Evolutionary conservation across 805 yeast species (phyloP), one percentile per base, ranked within the genome.

Genomic region (Crinitomyces ghanaensis): DNA sequence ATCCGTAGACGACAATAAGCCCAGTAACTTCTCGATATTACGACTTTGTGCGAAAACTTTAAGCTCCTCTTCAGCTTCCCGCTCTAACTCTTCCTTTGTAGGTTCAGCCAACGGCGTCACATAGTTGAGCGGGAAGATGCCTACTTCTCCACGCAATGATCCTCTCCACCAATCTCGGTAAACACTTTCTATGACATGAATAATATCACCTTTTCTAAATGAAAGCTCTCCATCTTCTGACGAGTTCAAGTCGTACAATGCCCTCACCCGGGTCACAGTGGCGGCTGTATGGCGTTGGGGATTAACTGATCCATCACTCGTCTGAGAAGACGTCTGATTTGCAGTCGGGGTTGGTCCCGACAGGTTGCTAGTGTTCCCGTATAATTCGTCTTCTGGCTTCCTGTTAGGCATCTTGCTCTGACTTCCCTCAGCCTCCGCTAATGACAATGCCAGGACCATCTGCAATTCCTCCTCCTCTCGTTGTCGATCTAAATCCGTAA

Each of bases 131-230:
- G 98, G 98, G 56, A 88, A 85, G 9, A 91, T 77, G 13, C 98
- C 98, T 32, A 74, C 65, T 35, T 67, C 68, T 1, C 95, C 95
- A 35, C 70, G 66, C 33, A 88, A 58, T 4, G 88, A 72, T 11
- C 98, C 98, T 44, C 83, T 69, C 78, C 95, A 82, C 98, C 98
- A 88, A 50, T 88, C 97, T 41, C 82, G 68, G 53, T 85, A 86
- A 4, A 81, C 93, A 11, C 78, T 68, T 46, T 86, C 97, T 22
- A 86, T 64, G 1, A 91, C 94, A 1, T 78, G 77, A 31, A 88
- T 86, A 9, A 83, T 64, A 51, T 88, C 97, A 26, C 95, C 96
- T 48, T 76, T 76, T 31, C 74, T 65, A 58, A 91, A 88, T 2
- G 93, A 75, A 28, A 88, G 65, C 44, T 91, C 96, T 40, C 86